phyloP scores from a whole-genome alignment of 2,329 filamentous ascomycete species.

The Exophiala oligosperma region DNA sequence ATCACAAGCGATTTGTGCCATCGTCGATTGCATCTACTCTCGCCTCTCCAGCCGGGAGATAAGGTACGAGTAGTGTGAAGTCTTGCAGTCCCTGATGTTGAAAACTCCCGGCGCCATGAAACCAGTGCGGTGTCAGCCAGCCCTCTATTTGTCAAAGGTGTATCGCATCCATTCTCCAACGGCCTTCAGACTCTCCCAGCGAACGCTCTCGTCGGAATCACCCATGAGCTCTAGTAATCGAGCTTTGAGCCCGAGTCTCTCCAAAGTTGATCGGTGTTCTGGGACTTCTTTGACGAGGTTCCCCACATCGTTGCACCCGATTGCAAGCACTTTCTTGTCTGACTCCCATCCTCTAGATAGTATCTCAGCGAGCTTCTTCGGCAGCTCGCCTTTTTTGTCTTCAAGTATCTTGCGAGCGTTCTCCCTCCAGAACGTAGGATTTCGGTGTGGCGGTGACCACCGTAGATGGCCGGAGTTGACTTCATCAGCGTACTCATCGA shows the following conservation, averaged over 20 bases:
- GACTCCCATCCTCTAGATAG: constrained; percentile 80
- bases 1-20: not conserved
- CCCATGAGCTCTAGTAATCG: constrained; percentile 93
- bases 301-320: constrained; percentile 92
- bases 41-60: not conserved
- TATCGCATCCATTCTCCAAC: constrained; percentile 77
- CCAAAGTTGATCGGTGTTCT: constrained; percentile 75
- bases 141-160: constrained; percentile 56
- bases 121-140: not conserved
- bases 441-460: constrained; percentile 90
- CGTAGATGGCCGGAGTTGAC: constrained; percentile 82
- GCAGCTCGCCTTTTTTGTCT: constrained; percentile 74
- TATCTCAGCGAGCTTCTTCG: constrained; percentile 81
- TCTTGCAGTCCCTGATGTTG: not conserved
- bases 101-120: not conserved
- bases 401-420: constrained; percentile 87
- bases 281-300: constrained; percentile 84
- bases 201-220: constrained; percentile 80
- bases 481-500: constrained; percentile 74
- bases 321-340: constrained; percentile 81
- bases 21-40: not conserved
- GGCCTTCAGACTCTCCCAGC: constrained; percentile 89
- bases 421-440: constrained; percentile 84
- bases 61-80: no score
- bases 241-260: constrained; percentile 81